These are phyloP conservation scores for Chlamydomonas applanata DNA, from an alignment of 139 green algal species.

Conservation along the genomic window DNA sequence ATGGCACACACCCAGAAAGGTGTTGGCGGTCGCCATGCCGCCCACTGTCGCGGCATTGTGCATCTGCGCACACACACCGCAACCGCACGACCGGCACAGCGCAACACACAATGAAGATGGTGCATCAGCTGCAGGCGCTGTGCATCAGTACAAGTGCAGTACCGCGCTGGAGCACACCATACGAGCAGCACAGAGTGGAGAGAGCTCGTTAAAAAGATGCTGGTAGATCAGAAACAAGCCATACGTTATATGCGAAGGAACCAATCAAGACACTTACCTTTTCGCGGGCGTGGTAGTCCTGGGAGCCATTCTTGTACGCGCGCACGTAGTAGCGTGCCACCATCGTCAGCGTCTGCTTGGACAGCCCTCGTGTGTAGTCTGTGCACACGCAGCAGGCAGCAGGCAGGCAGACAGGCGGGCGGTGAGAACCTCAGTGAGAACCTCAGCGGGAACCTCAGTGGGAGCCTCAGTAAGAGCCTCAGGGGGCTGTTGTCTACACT, in stretches of 20 bases:
- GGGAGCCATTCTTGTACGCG: conserved; percentile 42
- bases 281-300: conserved; percentile 58
- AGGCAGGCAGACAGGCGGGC: too few relatives aligned
- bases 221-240: not conserved
- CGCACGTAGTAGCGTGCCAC: conserved; percentile 54
- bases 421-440: too few relatives aligned
- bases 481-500: too few relatives aligned
- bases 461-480: too few relatives aligned
- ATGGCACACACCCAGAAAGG: conserved; percentile 75
- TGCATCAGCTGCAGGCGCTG: not conserved
- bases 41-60: conserved; percentile 72
- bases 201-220: too few relatives aligned
- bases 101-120: not conserved
- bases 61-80: too few relatives aligned
- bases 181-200: too few relatives aligned
- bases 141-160: not conserved
- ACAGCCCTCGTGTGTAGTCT: conserved; percentile 66
- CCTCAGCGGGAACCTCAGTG: too few relatives aligned
- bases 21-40: conserved; percentile 79
- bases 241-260: not conserved
- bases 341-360: conserved; percentile 46
- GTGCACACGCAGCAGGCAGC: not conserved
- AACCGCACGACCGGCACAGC: not conserved
- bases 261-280: conserved; percentile 22
- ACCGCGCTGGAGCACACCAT: too few relatives aligned